Conservation (phyloP, 805 yeast genomes). For the Teunomyces barrocoloradensis region DNA sequence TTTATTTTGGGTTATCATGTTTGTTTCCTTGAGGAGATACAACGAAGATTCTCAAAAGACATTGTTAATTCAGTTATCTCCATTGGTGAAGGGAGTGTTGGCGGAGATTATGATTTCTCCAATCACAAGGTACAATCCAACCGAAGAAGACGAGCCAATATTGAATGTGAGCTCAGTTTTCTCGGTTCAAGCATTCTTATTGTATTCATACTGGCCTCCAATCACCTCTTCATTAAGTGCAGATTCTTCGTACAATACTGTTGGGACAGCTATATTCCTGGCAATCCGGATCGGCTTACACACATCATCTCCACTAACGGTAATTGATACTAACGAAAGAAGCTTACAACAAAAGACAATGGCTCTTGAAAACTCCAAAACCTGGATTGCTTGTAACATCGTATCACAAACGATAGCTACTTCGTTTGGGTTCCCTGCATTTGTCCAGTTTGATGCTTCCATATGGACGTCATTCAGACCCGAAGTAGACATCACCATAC, state of each 20-base stretch:
- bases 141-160: constrained; percentile 76
- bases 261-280: constrained; percentile 89
- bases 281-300: constrained; percentile 92
- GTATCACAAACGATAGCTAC: constrained; percentile 89
- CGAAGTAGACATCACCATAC: constrained; percentile 29
- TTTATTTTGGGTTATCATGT: constrained; percentile 89
- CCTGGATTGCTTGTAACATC: constrained; percentile 93
- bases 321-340: constrained; percentile 1
- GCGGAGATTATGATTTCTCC: constrained; percentile 91
- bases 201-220: constrained; percentile 95
- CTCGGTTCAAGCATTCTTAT: constrained; percentile 87
- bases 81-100: constrained; percentile 67
- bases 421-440: constrained; percentile 92
- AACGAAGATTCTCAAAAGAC: constrained; percentile 29
- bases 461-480: constrained; percentile 54
- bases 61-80: constrained; percentile 62
- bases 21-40: constrained; percentile 65
- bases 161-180: constrained; percentile 88
- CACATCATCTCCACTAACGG: constrained; percentile 39
- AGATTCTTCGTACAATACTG: constrained; percentile 93
- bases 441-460: constrained; percentile 78
- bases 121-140: constrained; percentile 77
- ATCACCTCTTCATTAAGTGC: constrained; percentile 91
- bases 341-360: constrained; percentile 37
- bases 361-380: constrained; percentile 74